Evolutionary conservation across 805 yeast genomes (phyloP).

Genomic region (Wickerhamomyces pijperi): DNA sequence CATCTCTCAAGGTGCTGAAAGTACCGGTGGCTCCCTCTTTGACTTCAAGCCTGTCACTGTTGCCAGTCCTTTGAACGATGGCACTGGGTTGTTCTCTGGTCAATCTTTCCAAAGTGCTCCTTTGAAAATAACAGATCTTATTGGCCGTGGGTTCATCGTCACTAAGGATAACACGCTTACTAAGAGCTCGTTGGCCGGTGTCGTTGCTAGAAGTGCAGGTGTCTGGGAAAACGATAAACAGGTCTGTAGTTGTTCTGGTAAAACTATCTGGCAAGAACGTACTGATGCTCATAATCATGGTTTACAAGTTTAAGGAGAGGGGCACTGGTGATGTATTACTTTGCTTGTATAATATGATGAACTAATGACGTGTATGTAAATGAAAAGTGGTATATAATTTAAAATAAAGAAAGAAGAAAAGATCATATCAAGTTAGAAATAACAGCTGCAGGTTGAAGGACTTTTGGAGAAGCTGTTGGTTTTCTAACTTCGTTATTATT

Average conservation of each 20-base stretch:
- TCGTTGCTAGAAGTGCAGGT: conserved; percentile 93
- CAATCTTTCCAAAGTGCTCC: conserved; percentile 34
- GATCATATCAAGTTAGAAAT: no score
- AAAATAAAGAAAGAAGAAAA: no score
- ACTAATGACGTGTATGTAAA: no score
- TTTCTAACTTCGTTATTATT: no score
- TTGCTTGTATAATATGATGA: no score
- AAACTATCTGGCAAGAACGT: conserved; percentile 93
- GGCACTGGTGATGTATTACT: conserved; percentile 1
- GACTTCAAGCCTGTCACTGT: conserved; percentile 21
- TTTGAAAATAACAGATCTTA: conserved; percentile 43
- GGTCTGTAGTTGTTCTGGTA: conserved; percentile 91
- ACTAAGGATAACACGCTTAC: conserved; percentile 13
- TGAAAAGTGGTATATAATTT: no score
- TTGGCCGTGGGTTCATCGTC: conserved; percentile 50
- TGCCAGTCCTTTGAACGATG: conserved; percentile 20
- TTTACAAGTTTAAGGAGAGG: conserved; percentile 16
- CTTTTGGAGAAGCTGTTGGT: no score
- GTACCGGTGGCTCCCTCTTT: conserved; percentile 45
- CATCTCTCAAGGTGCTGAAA: conserved; percentile 58
- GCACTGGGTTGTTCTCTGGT: conserved; percentile 25
- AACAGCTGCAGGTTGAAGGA: no score
- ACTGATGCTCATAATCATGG: conserved; percentile 62
- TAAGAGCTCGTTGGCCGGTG: conserved; percentile 54
- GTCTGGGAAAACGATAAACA: conserved; percentile 92